Percentiles rank a stretch among this genome's conserved stretches.
These are phyloP conservation scores for Cryptococcus amylolentus DNA, from an alignment of 1,284 basidiomycete genomes.

Conservation along the genomic window DNA sequence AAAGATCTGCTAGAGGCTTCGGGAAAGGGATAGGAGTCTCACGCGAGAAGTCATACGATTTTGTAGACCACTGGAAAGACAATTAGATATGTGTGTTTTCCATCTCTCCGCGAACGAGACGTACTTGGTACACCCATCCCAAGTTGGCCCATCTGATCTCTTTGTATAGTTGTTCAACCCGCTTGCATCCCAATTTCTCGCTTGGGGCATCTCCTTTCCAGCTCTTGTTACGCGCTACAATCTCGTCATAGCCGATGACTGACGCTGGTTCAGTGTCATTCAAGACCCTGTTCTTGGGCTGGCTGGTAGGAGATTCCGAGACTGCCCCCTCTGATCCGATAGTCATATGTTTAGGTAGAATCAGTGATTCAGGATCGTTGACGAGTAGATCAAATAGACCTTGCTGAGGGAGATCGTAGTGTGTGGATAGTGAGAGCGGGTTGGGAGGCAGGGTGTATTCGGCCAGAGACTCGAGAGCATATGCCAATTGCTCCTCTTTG, in stretches of 20 bases:
- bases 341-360: conserved; percentile 26
- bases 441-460: conserved; percentile 74
- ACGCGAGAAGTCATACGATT: conserved; percentile 76
- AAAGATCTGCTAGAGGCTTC: conserved; percentile 57
- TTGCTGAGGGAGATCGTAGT: conserved; percentile 65
- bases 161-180: conserved; percentile 64
- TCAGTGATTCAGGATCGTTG: conserved; percentile 21
- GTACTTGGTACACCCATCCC: conserved; percentile 71
- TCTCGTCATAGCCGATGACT: conserved; percentile 40
- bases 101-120: conserved; percentile 10
- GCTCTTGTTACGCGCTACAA: conserved; percentile 34
- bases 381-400: conserved; percentile 55
- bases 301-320: neutral
- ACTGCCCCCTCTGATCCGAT: neutral
- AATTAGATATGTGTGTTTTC: neutral
- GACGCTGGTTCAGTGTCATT: conserved; percentile 39
- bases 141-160: conserved; percentile 85
- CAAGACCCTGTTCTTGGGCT: conserved; percentile 10
- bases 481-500: conserved; percentile 59
- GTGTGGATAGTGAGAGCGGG: conserved; percentile 78
- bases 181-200: conserved; percentile 58
- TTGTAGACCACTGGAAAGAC: conserved; percentile 71
- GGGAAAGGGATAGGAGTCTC: conserved; percentile 61
- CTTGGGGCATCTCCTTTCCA: conserved; percentile 37
- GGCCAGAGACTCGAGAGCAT: conserved; percentile 66